Percentiles rank a stretch among this genome's conserved stretches.
Evolutionary conservation across 2,329 filamentous ascomycete species (phyloP).

Genomic region (Lojkania enalia): DNA sequence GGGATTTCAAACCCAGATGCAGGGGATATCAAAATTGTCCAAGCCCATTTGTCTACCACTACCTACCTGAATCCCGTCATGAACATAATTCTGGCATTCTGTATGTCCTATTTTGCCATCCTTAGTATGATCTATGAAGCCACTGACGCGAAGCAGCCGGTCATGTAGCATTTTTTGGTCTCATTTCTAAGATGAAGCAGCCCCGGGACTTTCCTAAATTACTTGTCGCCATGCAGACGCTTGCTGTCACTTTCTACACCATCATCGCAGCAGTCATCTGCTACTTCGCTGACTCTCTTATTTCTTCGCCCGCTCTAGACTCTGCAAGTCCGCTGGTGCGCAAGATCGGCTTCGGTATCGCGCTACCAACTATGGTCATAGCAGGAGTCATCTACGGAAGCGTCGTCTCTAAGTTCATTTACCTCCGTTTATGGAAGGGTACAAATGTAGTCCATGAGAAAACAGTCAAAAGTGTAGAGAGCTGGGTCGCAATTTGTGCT

Average conservation of each 20-base stretch:
- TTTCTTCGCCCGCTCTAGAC: constrained; percentile 68
- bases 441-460: constrained; percentile 49
- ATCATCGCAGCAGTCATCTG: constrained; percentile 70
- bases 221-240: constrained; percentile 62
- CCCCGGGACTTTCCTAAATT: constrained; percentile 65
- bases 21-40: constrained; percentile 31
- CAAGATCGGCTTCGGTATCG: constrained; percentile 70
- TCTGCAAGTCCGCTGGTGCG: constrained; percentile 60
- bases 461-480: constrained; percentile 36
- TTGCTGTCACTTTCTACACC: constrained; percentile 65
- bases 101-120: constrained; percentile 31
- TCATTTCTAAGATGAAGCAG: constrained; percentile 66
- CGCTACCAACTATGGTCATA: constrained; percentile 71
- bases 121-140: not conserved
- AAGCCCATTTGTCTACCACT: constrained; percentile 23
- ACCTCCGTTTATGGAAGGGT: constrained; percentile 64
- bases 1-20: constrained; percentile 54
- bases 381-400: constrained; percentile 72
- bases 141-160: constrained; percentile 43
- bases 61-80: constrained; percentile 35
- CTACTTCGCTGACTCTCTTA: constrained; percentile 63
- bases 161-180: constrained; percentile 69
- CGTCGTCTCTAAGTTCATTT: constrained; percentile 68
- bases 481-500: constrained; percentile 63
- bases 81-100: constrained; percentile 74